Evolutionary conservation across 2,329 filamentous ascomycete species (phyloP).

Genomic region (Hypoxylon rubiginosum): DNA sequence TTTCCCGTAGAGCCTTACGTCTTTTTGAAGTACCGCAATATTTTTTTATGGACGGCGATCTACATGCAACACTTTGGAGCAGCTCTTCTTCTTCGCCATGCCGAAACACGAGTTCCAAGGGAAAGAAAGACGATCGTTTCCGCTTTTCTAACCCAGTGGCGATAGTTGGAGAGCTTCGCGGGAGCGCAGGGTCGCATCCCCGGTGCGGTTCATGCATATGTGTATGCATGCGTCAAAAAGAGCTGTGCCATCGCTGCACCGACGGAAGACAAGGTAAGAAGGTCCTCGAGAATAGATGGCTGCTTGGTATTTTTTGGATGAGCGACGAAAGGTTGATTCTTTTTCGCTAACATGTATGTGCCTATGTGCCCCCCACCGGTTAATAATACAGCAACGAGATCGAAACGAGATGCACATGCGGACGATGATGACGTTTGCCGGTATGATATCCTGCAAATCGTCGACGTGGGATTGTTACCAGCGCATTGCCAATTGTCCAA

Average conservation of each 20-base stretch:
- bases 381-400: slow-evolving; percentile 27
- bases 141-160: slow-evolving; percentile 37
- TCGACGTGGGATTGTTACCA: slow-evolving; percentile 5
- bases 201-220: slow-evolving; percentile 36
- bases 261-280: slow-evolving; percentile 30
- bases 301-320: slow-evolving; percentile 22
- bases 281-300: slow-evolving; percentile 24
- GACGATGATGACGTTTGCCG: slow-evolving; percentile 30
- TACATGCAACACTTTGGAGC: slow-evolving; percentile 18
- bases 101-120: slow-evolving; percentile 18
- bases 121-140: slow-evolving; percentile 34
- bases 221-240: slow-evolving; percentile 35
- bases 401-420: slow-evolving; percentile 27
- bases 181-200: slow-evolving; percentile 38
- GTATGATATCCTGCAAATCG: slow-evolving; percentile 6
- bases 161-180: slow-evolving; percentile 33
- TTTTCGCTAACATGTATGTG: not conserved
- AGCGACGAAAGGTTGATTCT: not conserved
- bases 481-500: not conserved
- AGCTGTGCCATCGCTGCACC: slow-evolving; percentile 33
- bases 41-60: slow-evolving; percentile 26
- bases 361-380: slow-evolving; percentile 23
- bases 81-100: slow-evolving; percentile 14
- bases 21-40: slow-evolving; percentile 8
- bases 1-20: slow-evolving; percentile 26